phyloP scores from a whole-genome alignment of 2,329 filamentous ascomycete genomes.

The Fusarium setosum region DNA sequence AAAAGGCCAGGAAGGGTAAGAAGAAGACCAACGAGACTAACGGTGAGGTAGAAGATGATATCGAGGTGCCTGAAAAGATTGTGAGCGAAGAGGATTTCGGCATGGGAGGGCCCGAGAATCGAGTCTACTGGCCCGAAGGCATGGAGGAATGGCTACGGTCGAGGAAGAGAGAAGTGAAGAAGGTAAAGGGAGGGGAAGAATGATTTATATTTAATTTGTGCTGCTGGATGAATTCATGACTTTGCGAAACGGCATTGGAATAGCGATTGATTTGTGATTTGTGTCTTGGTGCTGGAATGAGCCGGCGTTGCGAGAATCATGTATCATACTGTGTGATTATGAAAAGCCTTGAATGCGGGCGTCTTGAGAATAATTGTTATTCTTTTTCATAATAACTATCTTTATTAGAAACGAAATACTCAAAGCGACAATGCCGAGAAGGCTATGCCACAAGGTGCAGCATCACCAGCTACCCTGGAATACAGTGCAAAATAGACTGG shows the following conservation, averaged over 20 bases:
- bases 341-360: not conserved
- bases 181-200: slow-evolving; percentile 49
- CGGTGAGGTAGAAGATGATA: slow-evolving; percentile 52
- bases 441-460: too few relatives aligned
- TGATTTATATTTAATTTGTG: not conserved
- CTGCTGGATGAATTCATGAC: not conserved
- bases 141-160: slow-evolving; percentile 93
- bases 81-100: slow-evolving; percentile 77
- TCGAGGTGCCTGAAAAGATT: slow-evolving; percentile 51
- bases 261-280: not conserved
- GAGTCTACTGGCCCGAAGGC: slow-evolving; percentile 91
- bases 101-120: slow-evolving; percentile 85
- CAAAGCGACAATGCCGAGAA: too few relatives aligned
- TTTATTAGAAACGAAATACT: too few relatives aligned
- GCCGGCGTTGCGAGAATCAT: not conserved
- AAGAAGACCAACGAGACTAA: slow-evolving; percentile 50
- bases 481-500: not conserved
- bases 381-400: too few relatives aligned
- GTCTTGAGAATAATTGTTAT: not conserved
- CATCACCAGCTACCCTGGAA: slow-evolving; percentile 1
- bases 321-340: not conserved
- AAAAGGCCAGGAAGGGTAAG: slow-evolving; percentile 52
- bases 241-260: not conserved
- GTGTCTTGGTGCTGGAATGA: not conserved
- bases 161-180: slow-evolving; percentile 76